Conservation (phyloP, 2,329 filamentous ascomycete genomes). For the Aspergillus ochraceus region DNA sequence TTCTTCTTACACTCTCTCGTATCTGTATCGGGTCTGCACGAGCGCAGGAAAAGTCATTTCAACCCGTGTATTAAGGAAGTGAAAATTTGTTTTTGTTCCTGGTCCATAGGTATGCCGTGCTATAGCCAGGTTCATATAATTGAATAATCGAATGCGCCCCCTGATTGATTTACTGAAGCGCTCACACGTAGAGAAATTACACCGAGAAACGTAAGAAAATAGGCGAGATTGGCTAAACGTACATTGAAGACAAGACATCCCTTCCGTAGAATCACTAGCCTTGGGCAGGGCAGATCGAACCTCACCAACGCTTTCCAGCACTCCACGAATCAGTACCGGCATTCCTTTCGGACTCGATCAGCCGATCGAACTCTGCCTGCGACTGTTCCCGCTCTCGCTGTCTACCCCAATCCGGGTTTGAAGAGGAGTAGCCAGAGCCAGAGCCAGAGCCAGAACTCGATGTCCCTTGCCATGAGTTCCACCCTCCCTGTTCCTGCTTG, state of each 20-base stretch:
- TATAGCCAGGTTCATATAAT: not conserved
- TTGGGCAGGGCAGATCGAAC: conserved; percentile 7
- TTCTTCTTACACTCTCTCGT: conserved; percentile 5
- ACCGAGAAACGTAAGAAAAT: not conserved
- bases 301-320: conserved; percentile 15
- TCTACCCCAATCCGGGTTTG: conserved; percentile 17
- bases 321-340: conserved; percentile 16
- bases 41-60: conserved; percentile 12
- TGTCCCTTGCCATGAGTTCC: conserved; percentile 1
- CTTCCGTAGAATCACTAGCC: not conserved
- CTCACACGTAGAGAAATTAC: not conserved
- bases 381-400: conserved; percentile 38
- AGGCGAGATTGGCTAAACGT: not conserved
- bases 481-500: not conserved
- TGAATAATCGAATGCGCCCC: not conserved
- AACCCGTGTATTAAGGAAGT: not conserved
- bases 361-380: conserved; percentile 44
- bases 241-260: not conserved
- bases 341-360: conserved; percentile 44
- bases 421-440: not conserved
- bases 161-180: not conserved
- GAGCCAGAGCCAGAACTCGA: not conserved
- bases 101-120: not conserved
- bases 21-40: conserved; percentile 15
- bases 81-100: not conserved